Evolutionary conservation across 2,329 filamentous ascomycete species (phyloP).

Genomic region (Alternaria metachromatica): DNA sequence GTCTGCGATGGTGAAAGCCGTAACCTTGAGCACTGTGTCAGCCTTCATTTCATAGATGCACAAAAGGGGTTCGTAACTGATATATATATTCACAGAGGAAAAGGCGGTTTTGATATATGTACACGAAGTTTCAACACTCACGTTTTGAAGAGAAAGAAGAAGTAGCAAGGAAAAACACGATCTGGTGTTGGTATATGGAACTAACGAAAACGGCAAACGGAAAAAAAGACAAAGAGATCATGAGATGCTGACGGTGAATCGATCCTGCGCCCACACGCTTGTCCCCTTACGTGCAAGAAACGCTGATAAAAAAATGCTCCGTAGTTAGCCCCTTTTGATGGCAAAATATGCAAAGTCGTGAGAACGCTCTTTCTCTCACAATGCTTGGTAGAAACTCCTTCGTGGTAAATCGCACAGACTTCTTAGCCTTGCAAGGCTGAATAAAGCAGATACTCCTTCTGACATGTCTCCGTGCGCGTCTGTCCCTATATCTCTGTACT

Average conservation of each 20-base stretch:
- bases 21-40: neutral
- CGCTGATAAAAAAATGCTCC: neutral
- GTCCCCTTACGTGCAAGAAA: neutral
- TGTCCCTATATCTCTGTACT: neutral
- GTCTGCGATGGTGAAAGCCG: neutral
- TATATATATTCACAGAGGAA: neutral
- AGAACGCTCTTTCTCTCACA: neutral
- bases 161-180: neutral
- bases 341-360: neutral
- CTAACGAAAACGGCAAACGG: neutral
- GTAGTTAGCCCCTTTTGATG: neutral
- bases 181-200: conserved; percentile 3
- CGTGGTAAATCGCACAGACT: neutral
- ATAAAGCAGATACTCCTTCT: neutral
- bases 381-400: neutral
- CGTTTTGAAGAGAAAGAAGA: neutral
- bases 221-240: neutral
- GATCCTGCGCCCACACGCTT: conserved; percentile 1
- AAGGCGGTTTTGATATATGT: neutral
- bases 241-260: neutral
- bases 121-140: neutral
- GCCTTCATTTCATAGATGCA: neutral
- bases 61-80: neutral
- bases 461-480: neutral
- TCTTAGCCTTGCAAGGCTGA: neutral